Evolutionary conservation across 192 early-diverging fungal genomes (phyloP).

Genomic region (Umbelopsis isabellina): DNA sequence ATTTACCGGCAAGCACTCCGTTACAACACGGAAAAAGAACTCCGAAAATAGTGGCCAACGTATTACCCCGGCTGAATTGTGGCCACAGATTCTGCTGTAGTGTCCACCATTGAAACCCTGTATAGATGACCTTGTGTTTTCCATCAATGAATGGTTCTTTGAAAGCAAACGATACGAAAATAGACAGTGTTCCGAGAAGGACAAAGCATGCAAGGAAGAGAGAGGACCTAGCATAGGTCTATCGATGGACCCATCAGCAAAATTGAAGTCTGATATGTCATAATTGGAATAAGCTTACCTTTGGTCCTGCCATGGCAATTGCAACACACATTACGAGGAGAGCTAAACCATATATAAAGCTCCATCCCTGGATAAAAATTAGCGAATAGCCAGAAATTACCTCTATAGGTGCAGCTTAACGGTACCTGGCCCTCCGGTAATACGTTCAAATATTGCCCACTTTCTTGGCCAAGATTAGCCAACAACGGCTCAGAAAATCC

Average conservation of each 20-base stretch:
- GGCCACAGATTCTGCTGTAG: conserved; percentile 70
- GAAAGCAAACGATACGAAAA: conserved; percentile 63
- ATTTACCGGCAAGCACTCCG: conserved; percentile 62
- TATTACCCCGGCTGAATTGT: conserved; percentile 47
- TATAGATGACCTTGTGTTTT: conserved; percentile 59
- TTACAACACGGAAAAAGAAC: conserved; percentile 73
- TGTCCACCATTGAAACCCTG: conserved; percentile 59
- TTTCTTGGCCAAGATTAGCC: conserved; percentile 59
- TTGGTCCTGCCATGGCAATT: conserved; percentile 62
- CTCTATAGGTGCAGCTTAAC: not conserved
- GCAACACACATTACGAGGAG: conserved; percentile 56
- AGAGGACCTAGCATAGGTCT: conserved; percentile 62
- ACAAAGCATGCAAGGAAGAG: conserved; percentile 58
- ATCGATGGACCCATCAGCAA: not conserved
- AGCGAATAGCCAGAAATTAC: not conserved
- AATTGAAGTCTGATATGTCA: not conserved
- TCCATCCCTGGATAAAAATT: conserved; percentile 37
- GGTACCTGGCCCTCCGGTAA: conserved; percentile 58
- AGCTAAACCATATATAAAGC: conserved; percentile 58
- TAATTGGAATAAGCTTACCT: conserved; percentile 33
- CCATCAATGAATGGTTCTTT: conserved; percentile 54
- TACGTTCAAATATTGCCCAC: conserved; percentile 50
- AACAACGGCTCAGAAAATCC: conserved; percentile 70
- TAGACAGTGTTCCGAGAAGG: conserved; percentile 55
- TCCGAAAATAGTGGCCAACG: conserved; percentile 57